Evolutionary conservation across 441 rosid species (phyloP), one percentile per base, ranked within the genome.

Genomic region (Breynia disticha): DNA sequence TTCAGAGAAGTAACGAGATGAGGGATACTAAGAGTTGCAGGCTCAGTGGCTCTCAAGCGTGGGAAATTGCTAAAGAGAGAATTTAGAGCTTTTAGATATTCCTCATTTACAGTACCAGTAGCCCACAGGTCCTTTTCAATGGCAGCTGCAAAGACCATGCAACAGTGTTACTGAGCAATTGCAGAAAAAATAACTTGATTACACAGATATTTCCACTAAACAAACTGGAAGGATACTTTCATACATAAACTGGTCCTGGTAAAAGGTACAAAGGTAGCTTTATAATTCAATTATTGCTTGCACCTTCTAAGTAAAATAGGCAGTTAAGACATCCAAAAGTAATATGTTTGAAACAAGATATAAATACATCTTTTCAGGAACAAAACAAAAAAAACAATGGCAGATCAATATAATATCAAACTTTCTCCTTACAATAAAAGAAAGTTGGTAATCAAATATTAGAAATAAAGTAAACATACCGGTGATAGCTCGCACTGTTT

Each of bases 81-180:
- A 69, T 90, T 95, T 56, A 95, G 77, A 51, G 99, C 87, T 76
- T 86, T 95, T 32, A 95, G 80, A 72, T 95, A 95, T 64, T 95
- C 99, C 56, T 95, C 99, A 49, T 84, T 82, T 57, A 95, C 99
- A 9, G 95, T 79, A 68, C 97, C 98, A 14, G 90, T 79, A 24
- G 97, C 99, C 99, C 98, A 90, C 60, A 95, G 68, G 63, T 95
- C 99, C 67, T 90, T 95, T 66, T 90, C 99, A 66, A 95, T 81
- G 55, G 99, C 97, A 80, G 99, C 99, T 95, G 93, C 77, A 73
- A n/a, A 57, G 60, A 71, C 47, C 59, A 63, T 28, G 57, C 54
- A 48, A 70, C 37, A 21, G 44, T 45, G 63, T 59, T 63, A 51
- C 17, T 19, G 11, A 19, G 42, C 19, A 47, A 57, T 48, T 60